A percentile compares a stretch with the other conserved stretches of the same genome.
phyloP scores from a whole-genome alignment of 1,139 yeast species.

The Maudiozyma humilis region DNA sequence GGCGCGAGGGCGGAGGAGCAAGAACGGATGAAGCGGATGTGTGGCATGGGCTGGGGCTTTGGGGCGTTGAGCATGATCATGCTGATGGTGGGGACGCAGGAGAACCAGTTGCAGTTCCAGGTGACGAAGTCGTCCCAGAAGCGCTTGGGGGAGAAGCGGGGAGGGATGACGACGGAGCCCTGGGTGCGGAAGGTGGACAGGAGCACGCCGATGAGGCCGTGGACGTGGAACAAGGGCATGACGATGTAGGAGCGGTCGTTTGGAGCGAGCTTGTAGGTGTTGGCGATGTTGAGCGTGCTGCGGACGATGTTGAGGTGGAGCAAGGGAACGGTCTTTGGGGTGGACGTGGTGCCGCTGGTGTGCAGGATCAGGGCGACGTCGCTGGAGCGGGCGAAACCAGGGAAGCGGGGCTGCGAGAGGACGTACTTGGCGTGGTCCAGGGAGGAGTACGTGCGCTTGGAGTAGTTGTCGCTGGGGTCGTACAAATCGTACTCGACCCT shows the following conservation, averaged over 20 bases:
- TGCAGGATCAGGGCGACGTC: slow-evolving; percentile 57
- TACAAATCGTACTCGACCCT: slow-evolving; percentile 38
- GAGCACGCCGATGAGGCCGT: slow-evolving; percentile 57
- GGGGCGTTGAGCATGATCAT: slow-evolving; percentile 48
- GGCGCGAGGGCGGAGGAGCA: slow-evolving; percentile 65
- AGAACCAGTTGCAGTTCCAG: slow-evolving; percentile 54
- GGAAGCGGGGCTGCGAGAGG: slow-evolving; percentile 30
- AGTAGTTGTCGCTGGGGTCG: slow-evolving; percentile 28
- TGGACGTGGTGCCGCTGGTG: slow-evolving; percentile 66
- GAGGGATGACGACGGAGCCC: slow-evolving; percentile 53
- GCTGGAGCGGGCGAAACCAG: slow-evolving; percentile 38
- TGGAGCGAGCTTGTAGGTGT: slow-evolving; percentile 44
- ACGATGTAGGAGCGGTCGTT: slow-evolving; percentile 51
- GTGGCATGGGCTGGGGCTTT: slow-evolving; percentile 42
- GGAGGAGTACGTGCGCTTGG: slow-evolving; percentile 29
- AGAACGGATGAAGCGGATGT: slow-evolving; percentile 55
- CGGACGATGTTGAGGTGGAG: slow-evolving; percentile 53
- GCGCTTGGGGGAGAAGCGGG: slow-evolving; percentile 46
- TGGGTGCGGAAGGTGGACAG: slow-evolving; percentile 51
- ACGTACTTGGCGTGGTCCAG: slow-evolving; percentile 25
- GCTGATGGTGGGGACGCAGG: slow-evolving; percentile 69
- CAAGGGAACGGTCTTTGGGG: slow-evolving; percentile 64
- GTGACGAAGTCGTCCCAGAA: slow-evolving; percentile 51
- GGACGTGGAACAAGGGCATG: slow-evolving; percentile 70
- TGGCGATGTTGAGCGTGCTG: slow-evolving; percentile 47